A percentile compares a stretch with the other conserved stretches of the same genome.
Conservation (phyloP, 202 grass and related monocot species). For the Hordeum pubiflorum region DNA sequence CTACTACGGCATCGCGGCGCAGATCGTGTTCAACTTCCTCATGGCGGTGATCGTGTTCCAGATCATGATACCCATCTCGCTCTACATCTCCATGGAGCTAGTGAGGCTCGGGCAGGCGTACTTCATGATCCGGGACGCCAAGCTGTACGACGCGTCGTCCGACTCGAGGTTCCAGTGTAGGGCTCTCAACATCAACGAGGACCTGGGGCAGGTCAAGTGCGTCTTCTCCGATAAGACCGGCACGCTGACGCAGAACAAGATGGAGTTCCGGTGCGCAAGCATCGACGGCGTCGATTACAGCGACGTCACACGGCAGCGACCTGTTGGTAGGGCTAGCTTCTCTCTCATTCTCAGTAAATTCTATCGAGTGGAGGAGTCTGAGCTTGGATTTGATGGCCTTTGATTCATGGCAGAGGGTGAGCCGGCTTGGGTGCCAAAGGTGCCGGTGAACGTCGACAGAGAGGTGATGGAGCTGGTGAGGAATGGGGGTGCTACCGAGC, state of each 20-base stretch:
- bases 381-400: slow-evolving; percentile 20
- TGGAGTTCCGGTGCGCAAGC: slow-evolving; percentile 75
- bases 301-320: slow-evolving; percentile 23
- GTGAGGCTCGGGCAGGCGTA: slow-evolving; percentile 82
- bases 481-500: slow-evolving; percentile 23
- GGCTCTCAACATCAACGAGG: slow-evolving; percentile 91
- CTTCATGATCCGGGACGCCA: slow-evolving; percentile 76
- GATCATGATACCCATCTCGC: slow-evolving; percentile 92
- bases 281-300: slow-evolving; percentile 69
- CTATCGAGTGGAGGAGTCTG: not conserved
- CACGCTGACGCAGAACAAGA: slow-evolving; percentile 88
- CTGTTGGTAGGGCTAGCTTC: slow-evolving; percentile 22
- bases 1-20: slow-evolving; percentile 67
- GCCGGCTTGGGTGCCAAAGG: slow-evolving; percentile 47
- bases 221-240: slow-evolving; percentile 93
- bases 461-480: slow-evolving; percentile 47
- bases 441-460: slow-evolving; percentile 44
- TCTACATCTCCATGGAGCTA: slow-evolving; percentile 94
- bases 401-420: slow-evolving; percentile 27
- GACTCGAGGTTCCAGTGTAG: slow-evolving; percentile 76
- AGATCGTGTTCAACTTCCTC: slow-evolving; percentile 72
- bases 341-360: slow-evolving; percentile 13
- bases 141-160: slow-evolving; percentile 50
- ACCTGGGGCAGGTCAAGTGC: slow-evolving; percentile 84
- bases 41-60: slow-evolving; percentile 96